Evolutionary conservation across 306 rosid species (phyloP).

Genomic region (Begonia fuchsioides): DNA sequence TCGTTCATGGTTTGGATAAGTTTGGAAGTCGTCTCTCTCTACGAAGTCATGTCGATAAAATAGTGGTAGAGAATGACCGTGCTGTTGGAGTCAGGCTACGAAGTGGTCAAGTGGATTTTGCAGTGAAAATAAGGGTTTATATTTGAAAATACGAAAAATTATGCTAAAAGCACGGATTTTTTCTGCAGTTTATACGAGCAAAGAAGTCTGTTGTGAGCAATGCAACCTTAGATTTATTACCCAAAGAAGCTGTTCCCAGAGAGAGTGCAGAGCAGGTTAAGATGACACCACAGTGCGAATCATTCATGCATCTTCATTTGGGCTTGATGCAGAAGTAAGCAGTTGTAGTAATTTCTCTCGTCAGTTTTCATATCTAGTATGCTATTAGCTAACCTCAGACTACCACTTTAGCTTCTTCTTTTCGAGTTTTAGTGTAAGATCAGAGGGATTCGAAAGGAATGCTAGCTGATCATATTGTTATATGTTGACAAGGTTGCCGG

Average conservation of each 20-base stretch:
- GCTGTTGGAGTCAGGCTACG: conserved; percentile 74
- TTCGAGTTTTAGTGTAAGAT: too few species aligned
- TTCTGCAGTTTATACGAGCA: conserved; percentile 59
- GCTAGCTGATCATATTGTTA: too few species aligned
- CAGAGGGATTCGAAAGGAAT: too few species aligned
- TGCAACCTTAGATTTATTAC: conserved; percentile 64
- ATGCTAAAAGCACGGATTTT: too few species aligned
- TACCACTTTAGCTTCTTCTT: too few species aligned
- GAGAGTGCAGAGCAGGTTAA: conserved; percentile 39
- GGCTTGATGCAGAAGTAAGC: conserved; percentile 72
- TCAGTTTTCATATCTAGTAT: background rate
- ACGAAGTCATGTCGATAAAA: conserved; percentile 57
- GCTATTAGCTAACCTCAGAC: too few species aligned
- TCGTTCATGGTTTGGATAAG: conserved; percentile 61
- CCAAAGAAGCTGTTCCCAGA: conserved; percentile 47
- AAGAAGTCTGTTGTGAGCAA: conserved; percentile 83
- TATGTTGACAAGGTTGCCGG: conserved; percentile 32
- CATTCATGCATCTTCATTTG: conserved; percentile 97
- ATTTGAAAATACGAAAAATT: too few species aligned
- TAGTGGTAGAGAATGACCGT: conserved; percentile 60
- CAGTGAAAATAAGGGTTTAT: too few species aligned
- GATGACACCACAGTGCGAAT: conserved; percentile 63
- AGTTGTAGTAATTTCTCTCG: background rate
- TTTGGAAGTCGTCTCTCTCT: conserved; percentile 76
- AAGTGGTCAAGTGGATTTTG: conserved; percentile 43